phyloP scores from a whole-genome alignment of 306 rosid species.

The Fragaria ananassa region DNA sequence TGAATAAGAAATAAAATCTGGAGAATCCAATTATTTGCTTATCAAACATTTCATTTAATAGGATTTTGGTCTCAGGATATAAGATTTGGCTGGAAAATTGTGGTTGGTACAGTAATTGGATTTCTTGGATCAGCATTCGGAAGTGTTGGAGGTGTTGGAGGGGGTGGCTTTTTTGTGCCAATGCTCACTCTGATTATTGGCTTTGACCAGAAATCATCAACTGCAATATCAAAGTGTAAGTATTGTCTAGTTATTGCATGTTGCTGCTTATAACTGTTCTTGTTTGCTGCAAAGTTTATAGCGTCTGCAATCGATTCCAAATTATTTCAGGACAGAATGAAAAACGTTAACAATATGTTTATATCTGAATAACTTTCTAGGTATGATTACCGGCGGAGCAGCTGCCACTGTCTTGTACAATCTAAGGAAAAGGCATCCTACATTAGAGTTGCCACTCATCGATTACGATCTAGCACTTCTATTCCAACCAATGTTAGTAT shows the following conservation, averaged over 20 bases:
- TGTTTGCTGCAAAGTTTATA: not conserved
- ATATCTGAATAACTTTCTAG: conserved; percentile 25
- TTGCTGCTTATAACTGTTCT: not conserved
- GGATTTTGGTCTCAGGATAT: conserved; percentile 44
- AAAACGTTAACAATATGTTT: not conserved
- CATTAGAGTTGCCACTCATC: conserved; percentile 51
- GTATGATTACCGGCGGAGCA: conserved; percentile 72
- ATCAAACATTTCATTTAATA: too few relatives aligned
- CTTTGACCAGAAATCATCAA: conserved; percentile 64
- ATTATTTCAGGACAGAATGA: not conserved
- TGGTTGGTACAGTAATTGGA: conserved; percentile 48
- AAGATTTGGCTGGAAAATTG: conserved; percentile 61
- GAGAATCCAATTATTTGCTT: too few relatives aligned
- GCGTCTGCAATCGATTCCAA: not conserved
- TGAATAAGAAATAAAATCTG: not conserved
- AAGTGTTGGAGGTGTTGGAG: conserved; percentile 80
- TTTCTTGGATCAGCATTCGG: conserved; percentile 79
- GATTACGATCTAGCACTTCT: conserved; percentile 67
- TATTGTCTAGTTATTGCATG: not conserved
- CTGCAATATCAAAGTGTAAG: conserved; percentile 68
- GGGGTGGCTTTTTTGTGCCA: conserved; percentile 83
- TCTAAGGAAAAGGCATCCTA: conserved; percentile 61
- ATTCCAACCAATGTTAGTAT: conserved; percentile 76
- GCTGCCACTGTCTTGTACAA: conserved; percentile 61
- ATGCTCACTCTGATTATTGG: conserved; percentile 67